Evolutionary conservation across 192 early-diverging fungal species (phyloP).

Genomic region (Podila epigama): DNA sequence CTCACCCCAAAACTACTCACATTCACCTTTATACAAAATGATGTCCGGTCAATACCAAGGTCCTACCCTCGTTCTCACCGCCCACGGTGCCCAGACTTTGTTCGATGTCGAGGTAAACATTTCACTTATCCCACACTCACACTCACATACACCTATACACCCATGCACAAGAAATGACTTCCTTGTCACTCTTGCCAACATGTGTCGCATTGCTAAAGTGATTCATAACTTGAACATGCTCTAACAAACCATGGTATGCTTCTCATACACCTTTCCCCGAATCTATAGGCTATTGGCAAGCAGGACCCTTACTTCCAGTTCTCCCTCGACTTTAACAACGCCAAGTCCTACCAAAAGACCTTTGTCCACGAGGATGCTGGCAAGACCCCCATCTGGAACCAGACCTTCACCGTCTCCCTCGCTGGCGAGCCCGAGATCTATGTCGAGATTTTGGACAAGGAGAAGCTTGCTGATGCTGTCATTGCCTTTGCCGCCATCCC

Average conservation of each 20-base stretch:
- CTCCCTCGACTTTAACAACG: constrained; percentile 46
- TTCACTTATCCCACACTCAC: constrained; percentile 7
- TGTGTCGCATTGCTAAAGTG: no score
- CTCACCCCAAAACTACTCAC: background rate
- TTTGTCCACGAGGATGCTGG: constrained; percentile 58
- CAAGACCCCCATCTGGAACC: constrained; percentile 60
- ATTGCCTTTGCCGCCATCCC: constrained; percentile 60
- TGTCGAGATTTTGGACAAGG: constrained; percentile 59
- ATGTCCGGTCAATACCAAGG: constrained; percentile 6
- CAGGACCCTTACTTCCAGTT: constrained; percentile 61
- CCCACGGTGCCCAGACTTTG: constrained; percentile 49
- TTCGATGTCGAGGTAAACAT: constrained; percentile 46
- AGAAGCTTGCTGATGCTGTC: constrained; percentile 43
- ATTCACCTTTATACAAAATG: background rate
- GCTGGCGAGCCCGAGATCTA: constrained; percentile 51
- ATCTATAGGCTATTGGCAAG: constrained; percentile 51
- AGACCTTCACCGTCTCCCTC: constrained; percentile 52
- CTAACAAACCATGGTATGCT: no score
- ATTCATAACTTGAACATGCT: no score
- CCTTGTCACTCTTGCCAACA: constrained; percentile 7
- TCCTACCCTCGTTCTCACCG: constrained; percentile 45
- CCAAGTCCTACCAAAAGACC: constrained; percentile 58
- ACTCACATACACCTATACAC: no score
- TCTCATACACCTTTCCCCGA: no score
- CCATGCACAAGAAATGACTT: no score